Evolutionary conservation across 2,329 filamentous ascomycete species (phyloP).

Genomic region (Fusarium sp.): DNA sequence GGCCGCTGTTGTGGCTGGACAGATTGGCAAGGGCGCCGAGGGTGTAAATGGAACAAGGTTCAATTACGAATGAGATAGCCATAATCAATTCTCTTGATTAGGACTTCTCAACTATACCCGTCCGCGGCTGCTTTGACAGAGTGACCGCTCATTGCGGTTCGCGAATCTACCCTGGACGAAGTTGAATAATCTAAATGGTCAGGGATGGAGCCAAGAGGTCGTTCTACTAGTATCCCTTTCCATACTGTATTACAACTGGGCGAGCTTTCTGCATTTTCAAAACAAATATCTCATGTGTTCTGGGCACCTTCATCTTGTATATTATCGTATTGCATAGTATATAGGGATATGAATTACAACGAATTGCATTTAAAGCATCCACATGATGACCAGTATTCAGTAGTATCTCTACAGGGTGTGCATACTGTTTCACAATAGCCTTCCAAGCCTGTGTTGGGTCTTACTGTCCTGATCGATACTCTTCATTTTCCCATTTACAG

Average conservation of each 20-base stretch:
- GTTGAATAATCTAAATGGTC: not conserved
- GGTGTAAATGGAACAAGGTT: conserved; percentile 53
- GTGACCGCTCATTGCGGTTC: conserved; percentile 1
- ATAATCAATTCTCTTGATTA: conserved; percentile 9
- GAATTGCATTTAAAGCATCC: not conserved
- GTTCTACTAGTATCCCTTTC: conserved; percentile 8
- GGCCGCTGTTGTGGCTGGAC: conserved; percentile 75
- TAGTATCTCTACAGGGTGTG: not conserved
- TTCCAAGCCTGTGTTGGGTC: not conserved
- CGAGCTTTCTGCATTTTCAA: not conserved
- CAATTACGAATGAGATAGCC: conserved; percentile 26
- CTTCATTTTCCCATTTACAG: not conserved
- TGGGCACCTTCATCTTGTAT: not conserved
- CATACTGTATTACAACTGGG: conserved; percentile 13
- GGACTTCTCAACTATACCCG: not conserved
- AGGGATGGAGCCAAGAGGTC: conserved; percentile 1
- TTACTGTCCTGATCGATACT: not conserved
- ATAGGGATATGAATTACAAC: not conserved
- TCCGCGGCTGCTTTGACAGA: not conserved
- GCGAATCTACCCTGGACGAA: not conserved
- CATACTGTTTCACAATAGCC: not conserved
- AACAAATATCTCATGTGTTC: not conserved
- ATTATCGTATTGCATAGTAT: conserved; percentile 40
- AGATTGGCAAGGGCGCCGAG: conserved; percentile 61
- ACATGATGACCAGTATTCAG: not conserved